Conservation (phyloP, 139 green algal species). For the Chlamydomonas eustigma region DNA sequence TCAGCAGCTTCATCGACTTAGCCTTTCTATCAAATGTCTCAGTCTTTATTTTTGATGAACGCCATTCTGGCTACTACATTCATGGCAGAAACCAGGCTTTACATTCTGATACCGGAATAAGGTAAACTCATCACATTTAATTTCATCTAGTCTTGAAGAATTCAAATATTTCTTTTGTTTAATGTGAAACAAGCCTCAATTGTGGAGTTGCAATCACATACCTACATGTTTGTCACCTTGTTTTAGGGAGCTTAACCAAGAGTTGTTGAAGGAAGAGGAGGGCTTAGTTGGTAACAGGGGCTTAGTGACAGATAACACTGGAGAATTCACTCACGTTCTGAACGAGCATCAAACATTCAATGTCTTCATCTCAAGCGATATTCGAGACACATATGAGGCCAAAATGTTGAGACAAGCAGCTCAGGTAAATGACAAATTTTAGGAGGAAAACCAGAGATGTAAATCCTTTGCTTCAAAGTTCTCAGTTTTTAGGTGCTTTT, state of each 20-base stretch:
- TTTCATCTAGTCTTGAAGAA: too few species aligned
- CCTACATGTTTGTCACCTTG: too few species aligned
- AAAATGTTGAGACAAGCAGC: conserved; percentile 45
- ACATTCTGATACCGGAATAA: conserved; percentile 49
- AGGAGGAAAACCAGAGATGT: too few species aligned
- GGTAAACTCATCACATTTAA: too few species aligned
- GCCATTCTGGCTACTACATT: conserved; percentile 57
- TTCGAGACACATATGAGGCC: conserved; percentile 44
- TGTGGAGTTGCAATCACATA: too few species aligned
- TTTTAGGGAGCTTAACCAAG: conserved; percentile 49
- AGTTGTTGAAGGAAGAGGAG: conserved; percentile 55
- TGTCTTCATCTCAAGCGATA: conserved; percentile 41
- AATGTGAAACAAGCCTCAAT: too few species aligned
- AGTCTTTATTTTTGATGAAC: conserved; percentile 50
- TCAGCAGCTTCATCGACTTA: conserved; percentile 59
- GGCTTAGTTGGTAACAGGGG: conserved; percentile 50
- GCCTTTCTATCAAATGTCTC: conserved; percentile 66
- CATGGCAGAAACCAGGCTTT: conserved; percentile 60
- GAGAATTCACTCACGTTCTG: conserved; percentile 17
- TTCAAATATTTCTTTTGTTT: too few species aligned
- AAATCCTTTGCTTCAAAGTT: too few species aligned
- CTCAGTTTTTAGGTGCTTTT: too few species aligned
- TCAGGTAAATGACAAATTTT: conserved; percentile 30
- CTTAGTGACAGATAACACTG: conserved; percentile 32
- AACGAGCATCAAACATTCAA: conserved; percentile 54